Evolutionary conservation across 2,329 filamentous ascomycete species (phyloP).

Genomic region (Aspergillus versicolor): DNA sequence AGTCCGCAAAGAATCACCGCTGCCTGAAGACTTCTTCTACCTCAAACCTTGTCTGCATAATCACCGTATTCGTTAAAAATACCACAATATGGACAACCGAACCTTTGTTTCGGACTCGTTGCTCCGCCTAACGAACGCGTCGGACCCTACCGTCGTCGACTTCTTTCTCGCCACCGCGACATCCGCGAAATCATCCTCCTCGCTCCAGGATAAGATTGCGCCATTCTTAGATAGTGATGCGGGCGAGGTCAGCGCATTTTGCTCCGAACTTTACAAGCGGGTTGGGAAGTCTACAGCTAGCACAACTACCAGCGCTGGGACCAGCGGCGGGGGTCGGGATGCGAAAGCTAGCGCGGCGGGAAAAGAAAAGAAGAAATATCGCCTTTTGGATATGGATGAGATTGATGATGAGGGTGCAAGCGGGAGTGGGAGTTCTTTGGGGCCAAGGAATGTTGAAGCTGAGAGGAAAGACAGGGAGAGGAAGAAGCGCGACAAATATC

Average conservation of each 20-base stretch:
- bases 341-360: conserved; percentile 6
- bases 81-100: conserved; percentile 37
- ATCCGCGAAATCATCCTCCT: conserved; percentile 48
- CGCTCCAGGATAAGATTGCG: conserved; percentile 52
- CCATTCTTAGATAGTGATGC: conserved; percentile 53
- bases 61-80: not conserved
- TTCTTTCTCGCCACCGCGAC: conserved; percentile 57
- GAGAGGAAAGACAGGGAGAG: conserved; percentile 35
- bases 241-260: conserved; percentile 49
- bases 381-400: conserved; percentile 55
- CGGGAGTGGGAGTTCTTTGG: conserved; percentile 24
- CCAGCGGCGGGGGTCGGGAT: conserved; percentile 11
- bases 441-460: conserved; percentile 36
- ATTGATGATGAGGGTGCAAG: conserved; percentile 43
- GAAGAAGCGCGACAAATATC: conserved; percentile 9
- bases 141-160: conserved; percentile 57
- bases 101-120: conserved; percentile 52
- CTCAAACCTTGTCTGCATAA: not conserved
- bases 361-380: conserved; percentile 47
- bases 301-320: not conserved
- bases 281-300: conserved; percentile 25
- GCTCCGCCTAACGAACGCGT: conserved; percentile 54
- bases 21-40: not conserved
- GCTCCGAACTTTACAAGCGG: conserved; percentile 45
- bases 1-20: not conserved